These are phyloP conservation scores for Paramecium biaurelia DNA, from an alignment of 73 alveolate genomes.

Conservation along the genomic window DNA sequence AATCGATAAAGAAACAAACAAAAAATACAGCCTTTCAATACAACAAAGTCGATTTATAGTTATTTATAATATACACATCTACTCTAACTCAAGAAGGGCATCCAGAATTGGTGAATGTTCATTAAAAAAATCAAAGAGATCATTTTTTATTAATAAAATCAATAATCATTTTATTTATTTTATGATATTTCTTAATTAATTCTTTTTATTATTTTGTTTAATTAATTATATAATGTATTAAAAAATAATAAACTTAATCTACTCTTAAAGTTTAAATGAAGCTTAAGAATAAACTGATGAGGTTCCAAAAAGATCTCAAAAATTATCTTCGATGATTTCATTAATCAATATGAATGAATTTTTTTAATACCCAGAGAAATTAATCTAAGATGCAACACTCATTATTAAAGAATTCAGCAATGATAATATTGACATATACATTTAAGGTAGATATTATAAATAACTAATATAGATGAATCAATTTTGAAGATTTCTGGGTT, in stretches of 20 bases:
- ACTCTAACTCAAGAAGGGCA: no score
- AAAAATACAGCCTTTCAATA: no score
- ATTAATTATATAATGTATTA: not conserved
- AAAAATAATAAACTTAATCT: not conserved
- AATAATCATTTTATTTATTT: no score
- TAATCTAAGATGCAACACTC: not conserved
- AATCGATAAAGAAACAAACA: no score
- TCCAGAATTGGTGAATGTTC: no score
- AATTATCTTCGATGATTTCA: not conserved
- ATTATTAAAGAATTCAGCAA: not conserved
- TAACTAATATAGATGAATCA: not conserved
- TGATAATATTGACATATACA: not conserved
- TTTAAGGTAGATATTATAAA: not conserved
- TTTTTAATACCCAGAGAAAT: not conserved
- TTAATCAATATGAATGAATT: not conserved
- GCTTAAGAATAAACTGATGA: not conserved
- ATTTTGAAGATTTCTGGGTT: not conserved
- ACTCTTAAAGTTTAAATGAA: not conserved
- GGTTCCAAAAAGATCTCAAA: not conserved
- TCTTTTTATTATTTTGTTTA: not conserved
- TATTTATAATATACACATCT: no score
- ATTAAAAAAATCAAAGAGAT: no score
- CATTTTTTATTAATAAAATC: no score
- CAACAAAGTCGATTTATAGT: no score
- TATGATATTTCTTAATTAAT: not conserved